Evolutionary conservation across 495 filamentous ascomycete genomes (phyloP).

Genomic region (Aspergillus sclerotiicarbonarius): DNA sequence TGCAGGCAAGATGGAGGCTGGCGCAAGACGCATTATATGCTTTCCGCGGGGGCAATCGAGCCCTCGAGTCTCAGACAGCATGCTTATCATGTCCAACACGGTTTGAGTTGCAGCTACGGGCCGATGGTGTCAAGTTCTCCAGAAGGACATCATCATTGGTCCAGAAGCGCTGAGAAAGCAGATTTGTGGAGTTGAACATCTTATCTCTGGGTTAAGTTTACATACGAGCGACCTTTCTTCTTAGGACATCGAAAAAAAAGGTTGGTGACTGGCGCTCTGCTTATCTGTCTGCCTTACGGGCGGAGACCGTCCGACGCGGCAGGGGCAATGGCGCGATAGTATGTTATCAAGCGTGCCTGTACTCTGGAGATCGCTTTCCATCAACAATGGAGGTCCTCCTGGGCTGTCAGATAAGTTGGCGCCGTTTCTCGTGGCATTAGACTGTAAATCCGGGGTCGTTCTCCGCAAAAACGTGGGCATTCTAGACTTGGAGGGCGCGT

Average conservation of each 20-base stretch:
- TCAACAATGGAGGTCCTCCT: not conserved
- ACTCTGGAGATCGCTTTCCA: too few relatives aligned
- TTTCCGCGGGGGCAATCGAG: not conserved
- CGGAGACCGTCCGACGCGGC: conserved; percentile 2
- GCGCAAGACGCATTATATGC: not conserved
- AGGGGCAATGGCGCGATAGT: not conserved
- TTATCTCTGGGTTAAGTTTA: not conserved
- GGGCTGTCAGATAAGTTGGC: not conserved
- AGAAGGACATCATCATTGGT: not conserved
- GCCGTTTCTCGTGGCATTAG: not conserved
- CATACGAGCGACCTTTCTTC: conserved; percentile 1
- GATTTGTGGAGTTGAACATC: not conserved
- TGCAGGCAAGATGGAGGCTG: not conserved
- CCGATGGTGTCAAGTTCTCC: not conserved
- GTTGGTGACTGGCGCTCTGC: not conserved
- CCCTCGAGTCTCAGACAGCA: not conserved
- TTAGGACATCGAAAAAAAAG: not conserved
- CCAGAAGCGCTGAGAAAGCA: not conserved
- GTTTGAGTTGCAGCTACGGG: not conserved
- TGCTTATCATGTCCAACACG: conserved; percentile 1
- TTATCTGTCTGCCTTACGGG: conserved; percentile 2
- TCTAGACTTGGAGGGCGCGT: not conserved
- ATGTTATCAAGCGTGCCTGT: not conserved
- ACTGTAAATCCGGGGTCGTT: conserved; percentile 3
- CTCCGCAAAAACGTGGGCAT: conserved; percentile 1